Evolutionary conservation across 768 basidiomycete species (phyloP), one percentile per base, ranked within the genome.

Genomic region (Kwoniella europaea): DNA sequence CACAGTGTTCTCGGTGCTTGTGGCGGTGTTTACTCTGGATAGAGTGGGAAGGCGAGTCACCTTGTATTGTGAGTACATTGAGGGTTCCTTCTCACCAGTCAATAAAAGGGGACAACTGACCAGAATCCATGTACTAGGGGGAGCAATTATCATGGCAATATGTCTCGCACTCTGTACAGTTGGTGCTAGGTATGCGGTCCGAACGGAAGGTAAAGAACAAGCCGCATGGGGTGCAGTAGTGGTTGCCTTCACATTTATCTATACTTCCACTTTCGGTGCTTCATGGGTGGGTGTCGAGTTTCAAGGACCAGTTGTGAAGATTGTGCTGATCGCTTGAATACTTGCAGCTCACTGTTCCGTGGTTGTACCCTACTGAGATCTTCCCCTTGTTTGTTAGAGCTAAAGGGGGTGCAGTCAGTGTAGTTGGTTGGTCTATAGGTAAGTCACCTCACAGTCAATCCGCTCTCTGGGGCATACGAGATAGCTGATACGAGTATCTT

Each of bases 21-120:
- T 74, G 18, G 70, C 70, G 4, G 76, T 77, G 3, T 72, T 74
- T 65, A 74, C 69, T 12, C 57, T 77, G 15, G 76, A 77, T 57
- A 58, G 71, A 59, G 52, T 77, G 35, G 76, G 76, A 44, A 71
- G 76, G 42, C 65, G 73, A 35, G 42, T 60, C 16, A 77, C 73
- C 0, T 66, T 72, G 12, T 69, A 65, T 29, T 73, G 72, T 63
- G 46, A 52, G 43, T 59, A 42, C 9, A 27, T 20, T 20, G 12
- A 10, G 27, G 15, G 16, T 22, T 22, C 10, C 7, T 56, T 12
- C 27, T 27, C 20, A 10, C 20, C 15, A 20, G 13, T 13, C 12
- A 22, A 20, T 3, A 10, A 20, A 20, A 35, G 16, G 57, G 10
- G 61, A 22, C 41, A n/a, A n/a, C 44, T 44, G 43, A 63, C 62